Conservation (phyloP, 2,329 filamentous ascomycete species). For the Trichoderma arundinaceum region DNA sequence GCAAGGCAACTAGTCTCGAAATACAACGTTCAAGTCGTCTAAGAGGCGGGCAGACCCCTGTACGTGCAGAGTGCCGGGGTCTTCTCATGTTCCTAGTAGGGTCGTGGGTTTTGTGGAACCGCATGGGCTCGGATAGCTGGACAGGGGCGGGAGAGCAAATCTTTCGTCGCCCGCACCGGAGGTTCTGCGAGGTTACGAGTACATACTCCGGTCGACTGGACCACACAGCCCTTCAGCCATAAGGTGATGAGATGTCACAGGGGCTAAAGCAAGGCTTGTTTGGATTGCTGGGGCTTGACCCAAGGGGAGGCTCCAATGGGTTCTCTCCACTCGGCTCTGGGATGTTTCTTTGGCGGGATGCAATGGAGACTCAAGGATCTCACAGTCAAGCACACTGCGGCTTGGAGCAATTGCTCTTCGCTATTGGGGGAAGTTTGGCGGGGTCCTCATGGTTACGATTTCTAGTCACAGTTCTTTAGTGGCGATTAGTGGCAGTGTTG, state of each 20-base stretch:
- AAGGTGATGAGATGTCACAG: conserved; percentile 29
- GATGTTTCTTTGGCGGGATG: conserved; percentile 24
- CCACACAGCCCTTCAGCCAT: conserved; percentile 19
- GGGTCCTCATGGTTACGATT: conserved; percentile 16
- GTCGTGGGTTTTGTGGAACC: conserved; percentile 26
- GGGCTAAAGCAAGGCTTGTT: conserved; percentile 23
- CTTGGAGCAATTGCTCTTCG: conserved; percentile 12
- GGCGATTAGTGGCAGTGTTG: conserved; percentile 30
- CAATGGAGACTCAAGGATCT: conserved; percentile 25
- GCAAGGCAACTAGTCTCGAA: conserved; percentile 27
- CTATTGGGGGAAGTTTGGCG: conserved; percentile 13
- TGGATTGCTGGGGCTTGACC: conserved; percentile 11
- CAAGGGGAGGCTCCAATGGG: conserved; percentile 10
- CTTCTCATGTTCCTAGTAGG: conserved; percentile 23
- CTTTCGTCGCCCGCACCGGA: conserved; percentile 27
- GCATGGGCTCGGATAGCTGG: conserved; percentile 24
- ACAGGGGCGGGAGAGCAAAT: conserved; percentile 24
- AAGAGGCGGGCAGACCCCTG: conserved; percentile 31
- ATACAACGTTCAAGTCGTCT: conserved; percentile 25
- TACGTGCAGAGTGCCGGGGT: conserved; percentile 28
- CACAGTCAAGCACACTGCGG: conserved; percentile 15
- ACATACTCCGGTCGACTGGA: conserved; percentile 17
- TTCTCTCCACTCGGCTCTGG: conserved; percentile 21
- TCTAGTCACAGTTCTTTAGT: conserved; percentile 26
- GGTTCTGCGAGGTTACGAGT: conserved; percentile 17